Evolutionary conservation across 2,329 filamentous ascomycete species (phyloP), one percentile per base, ranked within the genome.

Genomic region (Neofusicoccum ribis): DNA sequence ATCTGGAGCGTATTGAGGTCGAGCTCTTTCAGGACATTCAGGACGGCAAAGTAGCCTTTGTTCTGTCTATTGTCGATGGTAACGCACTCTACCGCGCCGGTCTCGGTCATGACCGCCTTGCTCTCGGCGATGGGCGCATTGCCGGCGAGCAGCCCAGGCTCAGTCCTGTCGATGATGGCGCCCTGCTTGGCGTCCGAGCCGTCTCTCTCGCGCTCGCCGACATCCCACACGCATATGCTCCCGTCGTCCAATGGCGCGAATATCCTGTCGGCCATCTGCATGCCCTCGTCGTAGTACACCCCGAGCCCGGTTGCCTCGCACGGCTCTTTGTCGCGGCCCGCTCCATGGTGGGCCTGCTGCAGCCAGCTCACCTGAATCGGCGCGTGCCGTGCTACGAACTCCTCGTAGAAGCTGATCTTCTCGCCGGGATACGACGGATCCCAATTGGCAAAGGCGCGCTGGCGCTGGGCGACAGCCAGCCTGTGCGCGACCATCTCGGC

Each of bases 171-270:
- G 11, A 91, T 69, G 37, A 95, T 85, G 2, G 82, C 85, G 1
- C 91, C 90, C 68, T 83, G 85, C 68, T 68, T 68, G 5, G 47
- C 11, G 3, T 47, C 37, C n/a, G 36, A 23, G 5, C n/a, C 63
- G 7, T 41, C 17, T 41, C 47, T 51, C n/a, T 50, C 34, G n/a
- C n/a, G 5, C 7, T 14, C 17, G 39, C 5, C 46, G 15, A 65
- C 23, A 47, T 96, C 91, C 93, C 93, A 97, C 6, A 97, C 78
- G 70, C 89, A 91, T n/a, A 97, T 85, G 60, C 91, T 92, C 0
- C 93, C 93, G 73, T 97, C 91, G 65, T 96, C 92, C 7, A 97
- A 81, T 2, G 93, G 92, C 0, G 90, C 89, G 15, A 96, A 84
- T 0, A 91, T 88, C 63, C 89, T 81, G 68, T 84, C 81, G 27